Conservation (phyloP, 140 eudicot species). For the Flaveria floridana region DNA sequence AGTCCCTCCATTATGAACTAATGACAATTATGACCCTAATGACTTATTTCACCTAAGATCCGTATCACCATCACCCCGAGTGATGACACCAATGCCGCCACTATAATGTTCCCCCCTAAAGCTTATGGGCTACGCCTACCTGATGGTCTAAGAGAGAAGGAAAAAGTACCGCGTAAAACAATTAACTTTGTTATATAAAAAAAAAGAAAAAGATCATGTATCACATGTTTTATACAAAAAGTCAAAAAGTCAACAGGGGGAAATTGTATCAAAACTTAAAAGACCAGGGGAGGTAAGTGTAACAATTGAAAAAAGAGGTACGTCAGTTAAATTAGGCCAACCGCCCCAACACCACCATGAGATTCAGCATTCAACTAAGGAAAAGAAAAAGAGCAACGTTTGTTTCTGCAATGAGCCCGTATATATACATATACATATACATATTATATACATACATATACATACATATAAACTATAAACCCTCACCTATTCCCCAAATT, state of each 20-base stretch:
- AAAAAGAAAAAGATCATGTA: too few species aligned
- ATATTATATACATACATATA: neutral
- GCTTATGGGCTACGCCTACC: too few species aligned
- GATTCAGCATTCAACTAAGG: conserved; percentile 23
- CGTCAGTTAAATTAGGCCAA: conserved; percentile 44
- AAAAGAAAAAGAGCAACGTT: conserved; percentile 27
- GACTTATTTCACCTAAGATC: too few species aligned
- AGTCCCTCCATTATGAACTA: too few species aligned
- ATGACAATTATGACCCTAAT: too few species aligned
- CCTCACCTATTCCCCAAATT: conserved; percentile 11
- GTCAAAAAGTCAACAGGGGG: neutral
- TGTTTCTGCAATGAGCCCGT: conserved; percentile 6
- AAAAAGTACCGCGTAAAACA: too few species aligned
- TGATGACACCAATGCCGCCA: too few species aligned
- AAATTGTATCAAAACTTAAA: conserved; percentile 18
- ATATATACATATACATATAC: neutral
- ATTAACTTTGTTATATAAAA: too few species aligned
- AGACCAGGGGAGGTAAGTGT: neutral
- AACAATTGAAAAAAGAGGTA: neutral
- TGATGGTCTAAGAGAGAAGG: too few species aligned
- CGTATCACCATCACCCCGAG: too few species aligned
- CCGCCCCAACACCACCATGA: conserved; percentile 35
- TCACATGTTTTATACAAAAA: too few species aligned
- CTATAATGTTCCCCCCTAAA: too few species aligned
- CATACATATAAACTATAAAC: neutral